Base-by-base conservation (phyloP, 768 basidiomycete genomes). In the Boletus sensibilis region DNA sequence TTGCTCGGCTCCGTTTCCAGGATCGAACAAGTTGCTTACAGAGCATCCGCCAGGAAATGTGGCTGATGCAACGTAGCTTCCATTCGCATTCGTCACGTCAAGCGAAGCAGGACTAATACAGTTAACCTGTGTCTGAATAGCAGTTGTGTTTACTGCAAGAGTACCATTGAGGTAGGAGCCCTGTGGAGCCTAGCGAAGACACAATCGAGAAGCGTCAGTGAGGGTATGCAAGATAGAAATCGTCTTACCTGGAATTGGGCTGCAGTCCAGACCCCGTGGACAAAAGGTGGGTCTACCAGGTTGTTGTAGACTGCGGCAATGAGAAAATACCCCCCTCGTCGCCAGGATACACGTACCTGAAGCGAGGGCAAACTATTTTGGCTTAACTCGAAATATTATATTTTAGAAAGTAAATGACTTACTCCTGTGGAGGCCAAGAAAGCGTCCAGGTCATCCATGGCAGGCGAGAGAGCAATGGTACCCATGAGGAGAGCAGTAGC, bases 341-440 rank as follows among this genome's bases (percentile, higher is more conserved):
- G 18, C 2, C 27, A 21, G 41, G 16, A 40, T 11, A 9, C 10
- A 21, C 55, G 16, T 50, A 71, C 71, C 61, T 55, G 70, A 71
- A 33, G 71, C 68, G 13, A 68, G 57, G 25, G 55, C 55, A 59
- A 68, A 72, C 72, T 72, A 37, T 77, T 67, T 5, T 76, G 76
- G 7, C 8, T 35, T 63, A 11, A 61, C 51, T 43, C 1, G 4
- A 21, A 33, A 53, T 44, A 7, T 35, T 50, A 8, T 27, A 42
- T 16, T 45, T 40, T 25, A 40, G 11, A 1, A 42, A 53, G 43
- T 8, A 42, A 20, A 54, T 16, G 23, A 71, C 78, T 56, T 58
- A 79, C 80, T 45, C 86, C 86, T 9, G 83, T 79, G 9, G 86
- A 82, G 27, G 86, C 82, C 11, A 82, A 71, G 63, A 86, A 87